Evolutionary conservation across 179 eudicot species (phyloP), one percentile per base, ranked within the genome.

Genomic region (Heliamphora pulchella): DNA sequence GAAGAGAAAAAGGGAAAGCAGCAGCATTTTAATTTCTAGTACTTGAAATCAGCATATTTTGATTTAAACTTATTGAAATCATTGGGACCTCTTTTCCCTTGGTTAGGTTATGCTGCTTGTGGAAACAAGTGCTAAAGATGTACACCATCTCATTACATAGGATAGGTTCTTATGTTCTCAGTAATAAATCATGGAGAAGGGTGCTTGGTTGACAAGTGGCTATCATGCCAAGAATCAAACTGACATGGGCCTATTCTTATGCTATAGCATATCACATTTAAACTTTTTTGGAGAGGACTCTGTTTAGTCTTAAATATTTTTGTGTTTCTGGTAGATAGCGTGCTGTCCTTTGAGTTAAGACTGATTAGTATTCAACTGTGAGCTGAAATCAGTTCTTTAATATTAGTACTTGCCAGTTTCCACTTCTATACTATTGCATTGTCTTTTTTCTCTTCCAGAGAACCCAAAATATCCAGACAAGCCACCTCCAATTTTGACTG

Each of bases 401-500:
- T 2, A 18, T 71, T 46, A 47, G 11, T 20, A 22, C 22, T 18
- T n/a, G 14, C 62, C 22, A 51, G 41, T 22, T 22, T 51, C 64
- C 17, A 0, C 74, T 66, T 48, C 20, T 31, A 47, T 51, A 41
- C 8, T 14, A 58, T 66, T 65, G 41, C 43, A 39, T 77, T 15
- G 11, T 54, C 43, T 11, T 39, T 9, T 13, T 1, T n/a, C 5
- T 22, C 39, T 74, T 72, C 55, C 59, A 80, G 82, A 74, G 51
- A 48, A 43, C 5, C 2, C 43, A 74, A 74, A 80, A 20, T 18
- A 64, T 80, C 50, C 70, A 51, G 63, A 41, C 14, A 74, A 53
- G 20, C 73, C 73, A 11, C 72, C 78, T 63, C 72, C 82, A 39
- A 18, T 53, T 74, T 41, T 67, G 70, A 80, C 22, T 14, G 46